phyloP scores from a whole-genome alignment of 306 rosid genomes.

The Amphicarpaea edgeworthii region DNA sequence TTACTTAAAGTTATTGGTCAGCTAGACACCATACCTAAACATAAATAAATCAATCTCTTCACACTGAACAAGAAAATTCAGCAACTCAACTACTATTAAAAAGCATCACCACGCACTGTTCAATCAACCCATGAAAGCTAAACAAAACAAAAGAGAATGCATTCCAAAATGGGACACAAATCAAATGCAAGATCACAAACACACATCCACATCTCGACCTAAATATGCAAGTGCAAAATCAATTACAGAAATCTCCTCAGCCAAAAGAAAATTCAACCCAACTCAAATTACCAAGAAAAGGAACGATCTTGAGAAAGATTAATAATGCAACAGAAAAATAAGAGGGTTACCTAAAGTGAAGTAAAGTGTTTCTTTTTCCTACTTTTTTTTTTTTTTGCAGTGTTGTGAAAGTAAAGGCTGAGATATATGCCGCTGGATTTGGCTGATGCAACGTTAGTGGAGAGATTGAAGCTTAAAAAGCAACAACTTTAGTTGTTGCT shows the following conservation, averaged over 20 bases:
- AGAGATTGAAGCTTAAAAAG: conserved; percentile 48
- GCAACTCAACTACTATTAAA: not conserved
- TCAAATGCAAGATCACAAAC: conserved; percentile 35
- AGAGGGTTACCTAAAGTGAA: conserved; percentile 49
- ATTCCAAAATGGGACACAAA: conserved; percentile 44
- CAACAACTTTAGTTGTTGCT: conserved; percentile 44
- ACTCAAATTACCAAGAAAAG: conserved; percentile 13
- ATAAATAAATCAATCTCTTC: conserved; percentile 16
- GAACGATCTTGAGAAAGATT: conserved; percentile 47
- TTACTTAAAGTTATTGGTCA: not conserved
- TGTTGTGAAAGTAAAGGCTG: not conserved
- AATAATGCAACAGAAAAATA: conserved; percentile 37
- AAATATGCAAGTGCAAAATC: conserved; percentile 27
- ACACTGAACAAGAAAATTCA: conserved; percentile 35
- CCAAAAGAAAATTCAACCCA: not conserved
- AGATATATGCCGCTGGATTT: conserved; percentile 52
- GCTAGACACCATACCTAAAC: conserved; percentile 16
- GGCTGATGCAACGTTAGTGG: conserved; percentile 51
- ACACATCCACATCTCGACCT: conserved; percentile 54
- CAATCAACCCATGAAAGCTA: not conserved
- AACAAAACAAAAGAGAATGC: not conserved
- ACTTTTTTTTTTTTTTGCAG: not conserved
- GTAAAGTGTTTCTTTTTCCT: not conserved
- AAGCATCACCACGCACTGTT: conserved; percentile 46
- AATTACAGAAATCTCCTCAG: conserved; percentile 50